These are phyloP conservation scores for Lachnellula arida DNA, from an alignment of 2,329 filamentous ascomycete genomes.

Conservation along the genomic window DNA sequence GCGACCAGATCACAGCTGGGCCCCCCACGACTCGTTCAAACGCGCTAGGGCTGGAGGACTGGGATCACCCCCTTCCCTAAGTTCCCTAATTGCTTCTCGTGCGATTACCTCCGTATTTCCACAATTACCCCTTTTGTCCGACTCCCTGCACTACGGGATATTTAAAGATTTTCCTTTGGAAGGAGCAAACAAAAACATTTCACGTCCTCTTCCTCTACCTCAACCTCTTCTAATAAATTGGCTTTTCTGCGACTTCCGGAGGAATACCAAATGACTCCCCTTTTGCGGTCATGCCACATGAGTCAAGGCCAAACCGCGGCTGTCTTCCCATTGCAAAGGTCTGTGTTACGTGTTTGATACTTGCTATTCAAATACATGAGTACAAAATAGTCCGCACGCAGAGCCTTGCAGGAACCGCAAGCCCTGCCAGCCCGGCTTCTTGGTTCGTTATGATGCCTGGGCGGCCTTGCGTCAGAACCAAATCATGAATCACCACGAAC, in stretches of 20 bases:
- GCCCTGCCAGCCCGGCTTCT: neutral
- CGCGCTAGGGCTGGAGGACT: conserved; percentile 12
- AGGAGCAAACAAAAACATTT: too few relatives aligned
- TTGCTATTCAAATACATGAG: neutral
- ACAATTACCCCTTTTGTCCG: neutral
- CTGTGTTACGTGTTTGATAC: neutral
- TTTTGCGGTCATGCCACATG: too few relatives aligned
- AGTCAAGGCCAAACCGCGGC: too few relatives aligned
- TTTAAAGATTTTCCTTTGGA: neutral
- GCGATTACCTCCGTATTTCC: too few relatives aligned
- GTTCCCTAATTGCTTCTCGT: neutral
- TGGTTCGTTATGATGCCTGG: neutral
- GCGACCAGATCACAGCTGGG: conserved; percentile 12
- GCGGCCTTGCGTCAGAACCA: neutral
- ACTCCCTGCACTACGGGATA: neutral
- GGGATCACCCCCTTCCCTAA: conserved; percentile 3
- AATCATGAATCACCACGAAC: neutral
- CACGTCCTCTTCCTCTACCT: neutral
- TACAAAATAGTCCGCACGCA: neutral
- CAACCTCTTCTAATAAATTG: neutral
- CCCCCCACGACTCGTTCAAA: conserved; percentile 15
- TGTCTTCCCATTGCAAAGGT: too few relatives aligned
- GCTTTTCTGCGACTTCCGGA: too few relatives aligned
- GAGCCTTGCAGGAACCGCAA: neutral
- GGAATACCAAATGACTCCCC: too few relatives aligned